Conservation (phyloP, 2,329 filamentous ascomycete genomes). For the Plenodomus tracheiphilus region DNA sequence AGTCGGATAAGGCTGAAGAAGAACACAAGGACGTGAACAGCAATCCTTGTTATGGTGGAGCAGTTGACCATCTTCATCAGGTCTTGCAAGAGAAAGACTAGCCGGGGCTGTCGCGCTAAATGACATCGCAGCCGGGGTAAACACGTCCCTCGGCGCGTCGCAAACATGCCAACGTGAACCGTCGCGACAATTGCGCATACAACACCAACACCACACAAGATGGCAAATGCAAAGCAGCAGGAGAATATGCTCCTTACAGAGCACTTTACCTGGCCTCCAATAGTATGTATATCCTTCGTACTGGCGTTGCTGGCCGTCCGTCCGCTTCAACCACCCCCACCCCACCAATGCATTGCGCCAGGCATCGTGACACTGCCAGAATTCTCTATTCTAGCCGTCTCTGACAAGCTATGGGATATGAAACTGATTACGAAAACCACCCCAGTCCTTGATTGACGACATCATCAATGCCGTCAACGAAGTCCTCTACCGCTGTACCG, state of each 20-base stretch:
- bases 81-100: background rate
- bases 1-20: no score
- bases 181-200: conserved; percentile 11
- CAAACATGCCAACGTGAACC: conserved; percentile 15
- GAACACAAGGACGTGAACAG: no score
- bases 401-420: no score
- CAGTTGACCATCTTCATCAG: no score
- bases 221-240: conserved; percentile 51
- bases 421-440: background rate
- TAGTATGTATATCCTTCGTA: conserved; percentile 60
- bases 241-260: conserved; percentile 77
- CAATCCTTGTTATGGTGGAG: no score
- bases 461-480: conserved; percentile 97
- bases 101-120: conserved; percentile 4
- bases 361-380: background rate
- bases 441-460: conserved; percentile 89
- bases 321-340: background rate
- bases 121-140: conserved; percentile 20
- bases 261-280: conserved; percentile 91
- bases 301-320: background rate
- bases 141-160: conserved; percentile 25
- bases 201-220: conserved; percentile 19
- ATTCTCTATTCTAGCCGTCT: no score
- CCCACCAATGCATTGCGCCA: background rate
- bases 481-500: conserved; percentile 85